A percentile compares a stretch with the other conserved stretches of the same genome.
Conservation (phyloP, 2,329 filamentous ascomycete genomes). For the Neopestalotiopsis rosae region DNA sequence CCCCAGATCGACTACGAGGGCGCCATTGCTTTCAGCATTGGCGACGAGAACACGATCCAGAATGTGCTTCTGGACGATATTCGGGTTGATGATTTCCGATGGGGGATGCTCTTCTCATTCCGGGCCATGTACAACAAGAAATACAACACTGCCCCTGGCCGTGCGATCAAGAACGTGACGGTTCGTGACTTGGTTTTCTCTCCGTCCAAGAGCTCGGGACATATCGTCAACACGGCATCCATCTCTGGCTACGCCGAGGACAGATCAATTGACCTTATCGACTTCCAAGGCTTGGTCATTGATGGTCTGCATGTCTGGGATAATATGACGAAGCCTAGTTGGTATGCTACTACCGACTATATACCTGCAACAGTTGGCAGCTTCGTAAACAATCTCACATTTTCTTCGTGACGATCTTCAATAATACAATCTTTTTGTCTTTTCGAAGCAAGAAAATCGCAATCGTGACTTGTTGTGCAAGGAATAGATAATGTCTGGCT, state of each 20-base stretch:
- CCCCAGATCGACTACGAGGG: slow-evolving; percentile 41
- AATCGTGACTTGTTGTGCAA: not conserved
- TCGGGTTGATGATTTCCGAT: slow-evolving; percentile 36
- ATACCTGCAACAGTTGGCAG: not conserved
- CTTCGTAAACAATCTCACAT: slow-evolving; percentile 6
- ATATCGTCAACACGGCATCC: slow-evolving; percentile 25
- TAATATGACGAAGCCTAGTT: slow-evolving; percentile 27
- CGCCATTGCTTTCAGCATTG: slow-evolving; percentile 39
- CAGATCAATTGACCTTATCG: slow-evolving; percentile 23
- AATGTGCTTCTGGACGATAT: slow-evolving; percentile 35
- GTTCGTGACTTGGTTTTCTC: slow-evolving; percentile 30
- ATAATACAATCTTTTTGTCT: not conserved
- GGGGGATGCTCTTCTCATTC: slow-evolving; percentile 40
- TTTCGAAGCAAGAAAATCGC: not conserved
- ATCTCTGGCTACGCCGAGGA: slow-evolving; percentile 25
- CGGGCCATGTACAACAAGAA: slow-evolving; percentile 40
- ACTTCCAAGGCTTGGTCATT: slow-evolving; percentile 31
- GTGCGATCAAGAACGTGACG: slow-evolving; percentile 35
- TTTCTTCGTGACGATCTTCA: not conserved
- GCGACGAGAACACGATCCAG: slow-evolving; percentile 38
- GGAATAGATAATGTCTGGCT: not conserved
- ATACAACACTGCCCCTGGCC: slow-evolving; percentile 40
- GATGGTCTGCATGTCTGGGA: slow-evolving; percentile 29
- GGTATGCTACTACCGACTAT: slow-evolving; percentile 8
- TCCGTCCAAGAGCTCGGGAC: not conserved